Base-by-base conservation (phyloP, 1,284 basidiomycete species). In the Leccinum subrobustum region DNA sequence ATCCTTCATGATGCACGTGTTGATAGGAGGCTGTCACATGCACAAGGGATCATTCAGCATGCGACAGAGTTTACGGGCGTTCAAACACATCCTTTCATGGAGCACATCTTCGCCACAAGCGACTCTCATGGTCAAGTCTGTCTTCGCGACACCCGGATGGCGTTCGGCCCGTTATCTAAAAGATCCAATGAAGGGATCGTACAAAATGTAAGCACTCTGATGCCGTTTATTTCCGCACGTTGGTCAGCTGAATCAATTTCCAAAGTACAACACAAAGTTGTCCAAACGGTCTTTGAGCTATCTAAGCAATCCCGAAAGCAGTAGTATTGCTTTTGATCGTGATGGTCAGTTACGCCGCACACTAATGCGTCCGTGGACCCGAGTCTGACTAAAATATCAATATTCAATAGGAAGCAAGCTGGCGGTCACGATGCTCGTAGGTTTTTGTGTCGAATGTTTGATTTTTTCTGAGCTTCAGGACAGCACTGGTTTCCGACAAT, bases 101-200 rank as follows among this genome's bases (percentile, higher is more conserved):
- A 84, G 52, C 79, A 89, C 64, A 68, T 90, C 47, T 92, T 93
- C 63, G 81, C 81, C 2, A 89, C 85, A 4, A 82, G 85, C 55
- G 86, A 90, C 61, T 76, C 70, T 9, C 72, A 69, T 8, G 88
- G 88, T 1, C 72, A 76, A 20, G 82, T 91, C 2, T 84, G 80
- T 63, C 79, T 92, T 59, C 81, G 87, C n/a, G 90, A 92, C 69
- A 75, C 77, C n/a, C 79, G 90, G n/a, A 91, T 89, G 84, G 83
- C 87, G 0, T 92, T 91, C 71, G 86, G 85, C 16, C 78, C 83
- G 33, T 65, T 72, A 18, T 72, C 69, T 23, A 72, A 70, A 6
- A 71, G 83, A 37, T 76, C 78, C 3, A 70, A 77, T 14, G 69
- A 81, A n/a, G 88, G 88, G 1, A 75, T 87, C 2, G 82, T 88